These are phyloP conservation scores for Hibiscus syriacus DNA, from an alignment of 345 rosid genomes.

Conservation along the genomic window DNA sequence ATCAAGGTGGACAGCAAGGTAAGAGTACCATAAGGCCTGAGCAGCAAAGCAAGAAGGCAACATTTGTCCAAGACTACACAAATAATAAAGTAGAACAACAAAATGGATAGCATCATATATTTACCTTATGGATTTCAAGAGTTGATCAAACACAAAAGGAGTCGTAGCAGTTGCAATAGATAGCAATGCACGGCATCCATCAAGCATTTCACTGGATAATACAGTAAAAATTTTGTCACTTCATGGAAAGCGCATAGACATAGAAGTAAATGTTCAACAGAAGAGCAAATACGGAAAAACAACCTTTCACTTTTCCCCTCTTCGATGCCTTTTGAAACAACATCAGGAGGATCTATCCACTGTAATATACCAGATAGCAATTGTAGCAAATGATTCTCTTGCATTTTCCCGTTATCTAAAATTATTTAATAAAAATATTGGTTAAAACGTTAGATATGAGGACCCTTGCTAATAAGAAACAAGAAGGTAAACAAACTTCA, in stretches of 20 bases:
- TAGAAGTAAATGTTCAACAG: constrained; percentile 13
- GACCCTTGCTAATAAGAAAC: not conserved
- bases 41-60: constrained; percentile 20
- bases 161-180: constrained; percentile 72
- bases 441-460: constrained; percentile 10
- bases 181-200: constrained; percentile 92
- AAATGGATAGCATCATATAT: constrained; percentile 12
- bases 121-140: constrained; percentile 77
- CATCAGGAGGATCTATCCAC: constrained; percentile 92
- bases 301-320: constrained; percentile 90
- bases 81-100: constrained; percentile 2
- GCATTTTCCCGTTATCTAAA: constrained; percentile 61
- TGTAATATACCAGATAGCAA: constrained; percentile 75
- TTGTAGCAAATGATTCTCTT: constrained; percentile 74
- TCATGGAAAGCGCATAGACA: constrained; percentile 16
- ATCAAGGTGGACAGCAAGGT: constrained; percentile 69
- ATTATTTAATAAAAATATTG: constrained; percentile 32
- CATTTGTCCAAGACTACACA: not conserved
- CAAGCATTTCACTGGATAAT: constrained; percentile 81
- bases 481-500: not conserved
- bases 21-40: constrained; percentile 88
- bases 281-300: constrained; percentile 13
- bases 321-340: constrained; percentile 69
- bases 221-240: constrained; percentile 15
- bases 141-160: constrained; percentile 64